Conservation (phyloP, 2,329 filamentous ascomycete species). For the Ophiosphaerella herpotricha region DNA sequence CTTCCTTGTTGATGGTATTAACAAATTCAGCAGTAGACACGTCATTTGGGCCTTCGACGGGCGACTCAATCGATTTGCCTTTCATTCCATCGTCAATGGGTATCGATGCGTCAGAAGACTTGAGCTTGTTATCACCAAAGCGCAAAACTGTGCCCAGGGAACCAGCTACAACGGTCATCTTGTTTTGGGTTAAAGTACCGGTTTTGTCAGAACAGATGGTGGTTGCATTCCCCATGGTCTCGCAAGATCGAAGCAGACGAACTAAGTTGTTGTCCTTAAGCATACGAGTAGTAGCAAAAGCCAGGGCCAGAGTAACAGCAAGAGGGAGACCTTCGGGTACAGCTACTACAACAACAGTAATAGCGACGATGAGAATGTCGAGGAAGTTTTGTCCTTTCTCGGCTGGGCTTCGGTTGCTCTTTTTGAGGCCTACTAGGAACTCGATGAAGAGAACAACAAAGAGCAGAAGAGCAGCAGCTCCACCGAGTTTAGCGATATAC, state of each 20-base stretch:
- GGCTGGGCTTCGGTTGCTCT: slow-evolving; percentile 61
- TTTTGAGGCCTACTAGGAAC: slow-evolving; percentile 72
- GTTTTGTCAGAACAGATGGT: slow-evolving; percentile 74
- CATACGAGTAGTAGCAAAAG: slow-evolving; percentile 70
- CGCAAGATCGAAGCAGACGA: slow-evolving; percentile 68
- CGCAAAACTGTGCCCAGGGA: slow-evolving; percentile 64
- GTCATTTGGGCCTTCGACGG: slow-evolving; percentile 50
- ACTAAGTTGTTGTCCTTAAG: slow-evolving; percentile 73
- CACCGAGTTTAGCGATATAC: slow-evolving; percentile 78
- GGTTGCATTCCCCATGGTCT: slow-evolving; percentile 73
- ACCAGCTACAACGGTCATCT: slow-evolving; percentile 69
- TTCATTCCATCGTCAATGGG: slow-evolving; percentile 36
- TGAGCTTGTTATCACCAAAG: slow-evolving; percentile 55
- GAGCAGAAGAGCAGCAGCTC: slow-evolving; percentile 75
- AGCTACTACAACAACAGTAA: slow-evolving; percentile 71
- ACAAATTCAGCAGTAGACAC: slow-evolving; percentile 61
- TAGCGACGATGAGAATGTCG: slow-evolving; percentile 66
- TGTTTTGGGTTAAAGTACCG: slow-evolving; percentile 50
- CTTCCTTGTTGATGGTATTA: slow-evolving; percentile 55
- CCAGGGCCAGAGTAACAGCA: slow-evolving; percentile 69
- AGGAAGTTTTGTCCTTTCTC: slow-evolving; percentile 76
- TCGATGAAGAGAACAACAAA: slow-evolving; percentile 87
- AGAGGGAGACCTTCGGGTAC: slow-evolving; percentile 69
- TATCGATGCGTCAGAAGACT: slow-evolving; percentile 17
- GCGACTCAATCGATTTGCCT: slow-evolving; percentile 39